Evolutionary conservation across 2,329 filamentous ascomycete species (phyloP), one percentile per base, ranked within the genome.

Genomic region (Tolypocladium ovalisporum): DNA sequence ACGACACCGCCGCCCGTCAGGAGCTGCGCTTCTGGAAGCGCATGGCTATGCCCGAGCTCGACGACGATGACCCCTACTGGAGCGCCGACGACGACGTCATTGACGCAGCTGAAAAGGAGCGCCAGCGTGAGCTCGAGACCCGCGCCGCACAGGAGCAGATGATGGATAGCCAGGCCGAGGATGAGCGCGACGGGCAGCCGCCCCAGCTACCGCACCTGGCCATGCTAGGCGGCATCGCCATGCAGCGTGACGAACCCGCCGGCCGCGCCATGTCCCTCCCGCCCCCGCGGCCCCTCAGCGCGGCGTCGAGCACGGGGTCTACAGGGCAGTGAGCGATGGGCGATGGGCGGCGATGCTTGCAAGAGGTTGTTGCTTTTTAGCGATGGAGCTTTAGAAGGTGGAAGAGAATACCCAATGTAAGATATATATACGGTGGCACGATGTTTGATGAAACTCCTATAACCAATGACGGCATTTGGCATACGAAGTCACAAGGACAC

Each of bases 1-100:
- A 82, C 42, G 76, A 78, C 53, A 76, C 75, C 54, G 78, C 80
- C 7, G 68, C 73, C 49, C 76, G 80, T 4, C 82, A 85, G 67
- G 82, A 86, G 68, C 65, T 85, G 56, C 75, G 84, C 2, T 85
- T 84, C 69, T 87, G 83, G 84, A 86, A 86, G 71, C 75, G 84
- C 47, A 77, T 86, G 75, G 84, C 84, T 17, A 79, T 86, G 77
- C 82, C 82, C 12, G 76, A 82, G 57, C 68, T 86, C 40, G 71
- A 77, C 10, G 82, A 85, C 29, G 79, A 84, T 47, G 82, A 85
- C 54, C 74, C 79, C 2, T 84, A 77, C 65, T 85, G 82, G 77
- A 86, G 82, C 65, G 82, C 82, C 58, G 84, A 87, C 62, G 84
- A 86, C 63, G 84, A 87, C 63, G 68, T 87, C 27, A 76, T 86